Percentiles rank a stretch among this genome's conserved stretches.
phyloP scores from a whole-genome alignment of 495 filamentous ascomycete genomes.

The Astrothelium macrocarpum region DNA sequence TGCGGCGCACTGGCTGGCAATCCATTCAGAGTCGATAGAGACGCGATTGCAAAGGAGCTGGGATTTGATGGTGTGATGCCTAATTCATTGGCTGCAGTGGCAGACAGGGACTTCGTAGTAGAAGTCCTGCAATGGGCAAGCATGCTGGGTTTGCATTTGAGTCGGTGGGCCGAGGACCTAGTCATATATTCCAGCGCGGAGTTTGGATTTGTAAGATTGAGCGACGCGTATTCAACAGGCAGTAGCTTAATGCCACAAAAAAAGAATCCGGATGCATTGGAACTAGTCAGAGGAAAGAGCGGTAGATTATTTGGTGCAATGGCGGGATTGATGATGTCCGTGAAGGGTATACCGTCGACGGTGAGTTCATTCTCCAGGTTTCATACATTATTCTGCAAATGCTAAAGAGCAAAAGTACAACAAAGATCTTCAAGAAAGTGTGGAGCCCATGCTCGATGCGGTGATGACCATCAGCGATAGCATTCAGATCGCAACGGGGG shows the following conservation, averaged over 20 bases:
- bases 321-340: conserved; percentile 76
- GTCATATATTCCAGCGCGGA: conserved; percentile 80
- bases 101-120: conserved; percentile 80
- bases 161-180: conserved; percentile 78
- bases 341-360: conserved; percentile 80
- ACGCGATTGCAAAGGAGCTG: conserved; percentile 76
- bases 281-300: conserved; percentile 79
- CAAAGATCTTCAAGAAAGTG: conserved; percentile 87
- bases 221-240: conserved; percentile 80
- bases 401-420: conserved; percentile 48
- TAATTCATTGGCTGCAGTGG: conserved; percentile 78
- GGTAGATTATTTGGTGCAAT: conserved; percentile 82
- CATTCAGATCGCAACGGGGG: conserved; percentile 76
- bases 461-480: conserved; percentile 80
- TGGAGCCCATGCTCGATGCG: conserved; percentile 79
- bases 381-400: neutral
- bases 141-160: conserved; percentile 78
- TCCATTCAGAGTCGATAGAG: conserved; percentile 82
- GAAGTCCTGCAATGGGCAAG: conserved; percentile 86
- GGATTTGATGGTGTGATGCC: conserved; percentile 73
- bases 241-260: conserved; percentile 90
- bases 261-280: conserved; percentile 71
- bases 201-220: conserved; percentile 72
- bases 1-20: conserved; percentile 88
- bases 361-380: neutral